Base-by-base conservation (phyloP, 805 yeast species). In the Metschnikowia continentalis region DNA sequence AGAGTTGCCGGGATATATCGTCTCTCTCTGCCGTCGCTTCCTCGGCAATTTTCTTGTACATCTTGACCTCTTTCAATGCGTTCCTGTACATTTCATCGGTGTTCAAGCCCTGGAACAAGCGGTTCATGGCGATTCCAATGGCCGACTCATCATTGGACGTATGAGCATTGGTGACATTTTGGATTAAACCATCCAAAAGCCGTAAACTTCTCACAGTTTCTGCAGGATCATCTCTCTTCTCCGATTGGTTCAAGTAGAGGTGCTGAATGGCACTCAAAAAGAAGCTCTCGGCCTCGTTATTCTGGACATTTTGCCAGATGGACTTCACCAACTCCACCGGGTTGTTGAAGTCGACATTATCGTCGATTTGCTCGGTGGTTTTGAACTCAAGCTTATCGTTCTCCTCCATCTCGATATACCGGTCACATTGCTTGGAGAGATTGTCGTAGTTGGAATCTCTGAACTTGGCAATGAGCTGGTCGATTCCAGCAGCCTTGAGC, bases 1-100 rank as follows among this genome's bases (percentile, higher is more conserved):
- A 76, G 23, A 88, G 71, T 63, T 85, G 89, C 48, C 81, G 72
- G 32, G 82, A 79, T 72, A 89, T 74, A 33, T 80, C 82, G 63
- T 80, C 82, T 51, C 82, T 67, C 41, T 63, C 64, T 3, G 67
- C 62, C 14, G 65, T 54, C 19, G 68, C 68, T 42, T 64, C 68
- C 26, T 60, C 66, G 3, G 68, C 68, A 32, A 61, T 49, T 50
- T 57, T 58, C 56, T 60, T 59, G 41, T 51, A 60, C 26, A 43
- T 47, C 33, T 57, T 59, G 32, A 54, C 57, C 43, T 61, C 66
- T 20, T 62, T 66, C 39, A 68, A 52, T 4, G 96, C 95, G 53
- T 86, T 77, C 47, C 83, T 75, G 11, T 96, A 96, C 68, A 85
- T 84, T 48, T 89, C 96, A 64, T 92, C 97, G 0, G 96, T 88